phyloP scores from a whole-genome alignment of 2,329 filamentous ascomycete genomes.

The Alternaria sp. region DNA sequence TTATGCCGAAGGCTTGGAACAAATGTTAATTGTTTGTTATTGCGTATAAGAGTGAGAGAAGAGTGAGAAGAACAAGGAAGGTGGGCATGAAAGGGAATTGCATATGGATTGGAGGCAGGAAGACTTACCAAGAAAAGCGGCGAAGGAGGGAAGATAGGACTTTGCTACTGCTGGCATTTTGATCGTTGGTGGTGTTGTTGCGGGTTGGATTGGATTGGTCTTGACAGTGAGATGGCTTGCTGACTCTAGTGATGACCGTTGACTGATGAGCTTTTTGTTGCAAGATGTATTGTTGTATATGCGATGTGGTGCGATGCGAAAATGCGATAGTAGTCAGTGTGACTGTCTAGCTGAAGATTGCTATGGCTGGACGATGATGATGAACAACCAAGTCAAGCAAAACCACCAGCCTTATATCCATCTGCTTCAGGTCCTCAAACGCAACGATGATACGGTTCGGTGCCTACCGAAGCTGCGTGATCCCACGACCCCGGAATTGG shows the following conservation, averaged over 20 bases:
- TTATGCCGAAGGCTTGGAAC: constrained; percentile 35
- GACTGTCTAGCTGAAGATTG: neutral
- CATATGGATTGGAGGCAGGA: neutral
- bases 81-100: neutral
- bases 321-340: neutral
- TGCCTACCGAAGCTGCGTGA: neutral
- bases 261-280: neutral
- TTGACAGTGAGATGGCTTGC: neutral
- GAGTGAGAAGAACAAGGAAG: neutral
- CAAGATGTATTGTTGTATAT: neutral
- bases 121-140: constrained; percentile 43
- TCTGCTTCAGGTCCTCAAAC: neutral
- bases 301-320: neutral
- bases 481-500: neutral
- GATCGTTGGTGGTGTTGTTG: neutral
- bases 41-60: neutral
- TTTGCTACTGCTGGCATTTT: constrained; percentile 45
- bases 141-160: constrained; percentile 45
- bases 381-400: neutral
- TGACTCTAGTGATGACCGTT: neutral
- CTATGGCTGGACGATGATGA: neutral
- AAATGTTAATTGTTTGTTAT: constrained; percentile 11
- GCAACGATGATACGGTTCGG: neutral
- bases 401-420: neutral
- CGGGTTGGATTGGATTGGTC: neutral